Evolutionary conservation across 768 basidiomycete species (phyloP), one percentile per base, ranked within the genome.

Genomic region (Boletus fagicola): DNA sequence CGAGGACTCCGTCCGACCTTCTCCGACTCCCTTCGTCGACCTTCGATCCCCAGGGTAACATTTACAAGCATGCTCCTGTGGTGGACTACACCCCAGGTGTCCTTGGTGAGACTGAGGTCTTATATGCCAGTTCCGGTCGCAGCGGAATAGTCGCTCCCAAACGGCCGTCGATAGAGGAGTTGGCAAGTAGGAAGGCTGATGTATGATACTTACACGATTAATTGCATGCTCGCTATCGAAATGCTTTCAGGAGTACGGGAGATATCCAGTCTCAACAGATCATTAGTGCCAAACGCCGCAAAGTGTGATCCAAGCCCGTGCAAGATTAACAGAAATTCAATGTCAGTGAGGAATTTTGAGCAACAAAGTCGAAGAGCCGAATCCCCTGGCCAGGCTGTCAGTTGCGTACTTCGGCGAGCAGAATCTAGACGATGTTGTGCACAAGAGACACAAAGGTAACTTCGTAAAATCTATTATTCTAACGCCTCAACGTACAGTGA

Each of bases 11-110:
- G 7, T 75, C 85, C 50, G 79, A 92, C 55, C 72, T 82, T 38
- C 63, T 92, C 45, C 82, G 84, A 51, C 76, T 93, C 42, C 92
- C 92, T 8, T 84, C 89, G 5, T 82, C 83, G 44, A 88, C 92
- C 18, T 91, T 93, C 76, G 80, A 87, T 13, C 77, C 78, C 5
- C 68, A 76, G 40, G 81, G 84, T 43, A 78, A 80, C 64, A 75
- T 88, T 22, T 87, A 83, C 69, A 74, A 75, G 7, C 58, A 74
- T 12, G 78, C 77, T 28, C 66, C 73, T 33, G 80, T 80, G 66
- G 75, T 71, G 10, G 63, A 62, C 55, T 90, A 90, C 62, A 66
- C 68, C 2, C 78, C 88, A 7, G 80, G 81, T 28, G 75, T 78
- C 49, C 68, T 90, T 26, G 82, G 80, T 15, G 79, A 81, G 64